A percentile compares a stretch with the other conserved stretches of the same genome.
Conservation (phyloP, 305 asterid species). For the Fraxinus baroniana region DNA sequence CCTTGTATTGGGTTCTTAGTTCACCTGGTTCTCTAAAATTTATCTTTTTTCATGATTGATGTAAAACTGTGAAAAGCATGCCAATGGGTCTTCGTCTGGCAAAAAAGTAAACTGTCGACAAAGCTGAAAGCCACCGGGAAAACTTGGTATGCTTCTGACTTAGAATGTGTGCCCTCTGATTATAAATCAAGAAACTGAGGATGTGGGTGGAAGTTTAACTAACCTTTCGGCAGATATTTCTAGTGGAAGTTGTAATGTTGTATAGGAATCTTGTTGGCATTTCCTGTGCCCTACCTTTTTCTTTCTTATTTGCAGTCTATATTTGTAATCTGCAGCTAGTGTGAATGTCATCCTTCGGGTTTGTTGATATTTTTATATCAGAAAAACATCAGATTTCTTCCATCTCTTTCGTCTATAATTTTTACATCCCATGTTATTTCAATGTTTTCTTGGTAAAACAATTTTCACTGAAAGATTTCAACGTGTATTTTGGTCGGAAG, state of each 20-base stretch:
- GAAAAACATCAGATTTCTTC: constrained; percentile 21
- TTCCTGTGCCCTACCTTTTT: constrained; percentile 25
- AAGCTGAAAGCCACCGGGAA: constrained; percentile 29
- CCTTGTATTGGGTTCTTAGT: constrained; percentile 24
- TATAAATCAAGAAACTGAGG: constrained; percentile 50
- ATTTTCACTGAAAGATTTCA: not conserved
- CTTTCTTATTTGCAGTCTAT: constrained; percentile 59
- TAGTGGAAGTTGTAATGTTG: constrained; percentile 66
- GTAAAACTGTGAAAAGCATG: constrained; percentile 74
- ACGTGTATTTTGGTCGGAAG: not conserved
- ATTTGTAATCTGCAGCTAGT: constrained; percentile 84
- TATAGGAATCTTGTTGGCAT: constrained; percentile 65
- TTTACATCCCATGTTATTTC: not conserved
- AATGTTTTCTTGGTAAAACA: not conserved
- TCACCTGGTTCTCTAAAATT: constrained; percentile 33
- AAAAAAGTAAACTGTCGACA: constrained; percentile 28
- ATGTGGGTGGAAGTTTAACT: constrained; percentile 62
- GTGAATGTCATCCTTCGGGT: constrained; percentile 63
- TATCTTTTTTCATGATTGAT: constrained; percentile 39
- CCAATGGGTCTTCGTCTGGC: constrained; percentile 60
- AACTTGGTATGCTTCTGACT: constrained; percentile 75
- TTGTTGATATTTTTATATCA: constrained; percentile 56
- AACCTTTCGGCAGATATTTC: constrained; percentile 52
- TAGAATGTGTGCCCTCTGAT: constrained; percentile 59
- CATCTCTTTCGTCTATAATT: not conserved